phyloP scores from a whole-genome alignment of 257 asterid genomes.

The Eustoma russellianum region DNA sequence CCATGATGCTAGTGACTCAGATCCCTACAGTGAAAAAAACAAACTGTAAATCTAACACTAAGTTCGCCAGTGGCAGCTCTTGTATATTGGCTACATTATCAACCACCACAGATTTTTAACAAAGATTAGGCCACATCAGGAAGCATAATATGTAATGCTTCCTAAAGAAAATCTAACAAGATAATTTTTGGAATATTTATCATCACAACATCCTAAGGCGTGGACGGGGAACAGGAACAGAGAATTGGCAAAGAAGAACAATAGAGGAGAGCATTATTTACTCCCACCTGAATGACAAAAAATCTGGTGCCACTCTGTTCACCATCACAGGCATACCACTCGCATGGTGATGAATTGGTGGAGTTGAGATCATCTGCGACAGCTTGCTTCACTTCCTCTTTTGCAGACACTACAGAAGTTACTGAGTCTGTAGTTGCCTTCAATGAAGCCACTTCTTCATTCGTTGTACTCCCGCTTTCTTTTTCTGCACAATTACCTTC shows the following conservation, averaged over 20 bases:
- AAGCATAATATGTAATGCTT: too few species aligned
- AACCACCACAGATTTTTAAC: too few species aligned
- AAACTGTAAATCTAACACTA: conserved; percentile 5
- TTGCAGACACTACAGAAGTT: conserved; percentile 92
- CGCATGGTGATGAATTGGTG: conserved; percentile 67
- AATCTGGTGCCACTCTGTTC: conserved; percentile 69
- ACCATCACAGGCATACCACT: conserved; percentile 91
- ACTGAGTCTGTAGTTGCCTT: conserved; percentile 87
- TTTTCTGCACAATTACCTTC: conserved; percentile 12
- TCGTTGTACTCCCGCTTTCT: conserved; percentile 18
- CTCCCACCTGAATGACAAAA: conserved; percentile 77
- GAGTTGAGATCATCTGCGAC: conserved; percentile 93
- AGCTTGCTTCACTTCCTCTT: conserved; percentile 96
- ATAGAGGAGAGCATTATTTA: not conserved
- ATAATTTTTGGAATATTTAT: not conserved
- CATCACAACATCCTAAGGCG: not conserved
- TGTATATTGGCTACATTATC: too few species aligned
- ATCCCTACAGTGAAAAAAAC: conserved; percentile 44
- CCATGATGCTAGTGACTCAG: conserved; percentile 95
- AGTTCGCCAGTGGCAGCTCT: not conserved
- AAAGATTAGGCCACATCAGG: too few species aligned
- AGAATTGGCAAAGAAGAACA: not conserved
- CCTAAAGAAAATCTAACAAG: too few species aligned
- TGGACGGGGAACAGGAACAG: not conserved
- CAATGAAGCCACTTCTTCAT: conserved; percentile 55